Evolutionary conservation across 495 filamentous ascomycete genomes (phyloP), one percentile per base, ranked within the genome.

Genomic region (Tuber magnatum): DNA sequence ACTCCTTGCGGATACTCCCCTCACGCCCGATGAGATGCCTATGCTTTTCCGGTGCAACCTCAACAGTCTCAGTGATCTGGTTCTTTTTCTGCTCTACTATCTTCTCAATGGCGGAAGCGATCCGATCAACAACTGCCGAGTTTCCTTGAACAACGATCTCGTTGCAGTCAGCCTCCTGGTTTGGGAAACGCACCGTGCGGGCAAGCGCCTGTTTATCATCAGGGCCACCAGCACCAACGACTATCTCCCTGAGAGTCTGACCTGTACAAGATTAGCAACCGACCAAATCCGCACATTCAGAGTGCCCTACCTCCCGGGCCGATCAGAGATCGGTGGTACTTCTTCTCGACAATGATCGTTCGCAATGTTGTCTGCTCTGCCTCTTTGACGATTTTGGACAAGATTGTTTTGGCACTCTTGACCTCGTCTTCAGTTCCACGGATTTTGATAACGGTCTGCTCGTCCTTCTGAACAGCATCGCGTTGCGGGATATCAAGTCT

Each of bases 371-470:
- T 97, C 74, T 94, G 89, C 81, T 98, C 94, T 78, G 97, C 97
- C 68, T 92, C 87, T 68, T 88, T 90, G 72, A 89, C 90, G 82
- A 94, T 93, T 84, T 94, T 90, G 81, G 94, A 89, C 71, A 98
- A 85, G 40, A 94, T 84, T 86, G 92, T 92, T 89, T 96, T 94
- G 7, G 95, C 94, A 43, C 92, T 90, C 39, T 92, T 90, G 73
- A 98, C 96, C 77, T 94, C 91, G 77, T 91, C 86, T 85, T 97
- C 94, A 32, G 92, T 94, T 69, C 95, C 95, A 86, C 92, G 93
- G 78, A 98, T 87, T 77, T 89, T 90, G 82, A 99, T 95, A 79
- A 97, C 90, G 28, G 94, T 91, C 44, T 89, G 86, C 32, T 87
- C 84, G 75, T 93, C 90, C 48, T 87, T 85, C 39, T 82, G 86